Evolutionary conservation across 1,284 basidiomycete genomes (phyloP).

Genomic region (Tilletia walkeri): DNA sequence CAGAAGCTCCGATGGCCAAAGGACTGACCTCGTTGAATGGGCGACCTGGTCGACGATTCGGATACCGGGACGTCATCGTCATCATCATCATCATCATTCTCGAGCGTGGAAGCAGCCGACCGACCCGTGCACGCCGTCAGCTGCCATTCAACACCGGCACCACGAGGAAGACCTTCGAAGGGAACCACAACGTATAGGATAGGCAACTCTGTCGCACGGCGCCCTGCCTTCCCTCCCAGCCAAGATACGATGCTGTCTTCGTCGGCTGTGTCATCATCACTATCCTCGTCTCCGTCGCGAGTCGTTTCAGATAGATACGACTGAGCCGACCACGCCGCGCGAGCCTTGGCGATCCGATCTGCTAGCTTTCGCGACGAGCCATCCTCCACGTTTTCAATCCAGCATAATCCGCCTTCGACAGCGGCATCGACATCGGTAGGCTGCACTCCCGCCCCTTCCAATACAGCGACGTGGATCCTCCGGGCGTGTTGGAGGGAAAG

Average conservation of each 20-base stretch:
- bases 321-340: slow-evolving; percentile 15
- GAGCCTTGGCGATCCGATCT: not conserved
- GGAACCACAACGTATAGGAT: slow-evolving; percentile 37
- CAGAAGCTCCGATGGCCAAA: too few species aligned
- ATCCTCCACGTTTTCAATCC: slow-evolving; percentile 34
- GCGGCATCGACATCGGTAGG: slow-evolving; percentile 16
- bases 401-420: slow-evolving; percentile 53
- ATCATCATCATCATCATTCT: not conserved
- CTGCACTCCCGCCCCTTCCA: slow-evolving; percentile 27
- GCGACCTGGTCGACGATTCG: not conserved
- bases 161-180: slow-evolving; percentile 30
- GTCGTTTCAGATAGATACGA: too few species aligned
- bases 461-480: slow-evolving; percentile 62
- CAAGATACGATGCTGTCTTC: slow-evolving; percentile 13
- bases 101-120: slow-evolving; percentile 1
- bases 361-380: not conserved
- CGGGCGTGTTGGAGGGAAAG: slow-evolving; percentile 78
- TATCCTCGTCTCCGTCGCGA: too few species aligned
- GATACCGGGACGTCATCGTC: not conserved
- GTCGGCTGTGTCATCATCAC: slow-evolving; percentile 1
- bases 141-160: slow-evolving; percentile 50
- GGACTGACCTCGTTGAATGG: too few species aligned
- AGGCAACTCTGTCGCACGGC: slow-evolving; percentile 19
- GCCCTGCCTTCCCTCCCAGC: not conserved
- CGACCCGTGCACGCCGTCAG: slow-evolving; percentile 46